phyloP scores from a whole-genome alignment of 164 flowering plant genomes.

The Akebia trifoliata region DNA sequence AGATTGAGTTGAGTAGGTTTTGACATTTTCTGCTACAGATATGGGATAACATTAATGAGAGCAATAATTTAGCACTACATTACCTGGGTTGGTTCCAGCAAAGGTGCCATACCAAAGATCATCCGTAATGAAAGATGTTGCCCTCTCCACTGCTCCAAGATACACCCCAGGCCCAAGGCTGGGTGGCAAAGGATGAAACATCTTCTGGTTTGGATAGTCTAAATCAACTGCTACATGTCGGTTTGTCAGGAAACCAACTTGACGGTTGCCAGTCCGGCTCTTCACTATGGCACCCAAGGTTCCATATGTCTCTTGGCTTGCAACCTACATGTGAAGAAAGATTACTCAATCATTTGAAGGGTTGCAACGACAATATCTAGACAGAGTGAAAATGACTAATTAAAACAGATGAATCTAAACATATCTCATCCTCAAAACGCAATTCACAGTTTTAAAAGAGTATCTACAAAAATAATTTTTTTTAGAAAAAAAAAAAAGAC shows the following conservation, averaged over 20 bases:
- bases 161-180: conserved; percentile 97
- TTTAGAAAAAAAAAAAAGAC: no score
- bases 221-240: conserved; percentile 96
- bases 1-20: neutral
- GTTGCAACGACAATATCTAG: neutral
- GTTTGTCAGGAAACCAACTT: conserved; percentile 95
- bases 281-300: conserved; percentile 96
- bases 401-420: no score
- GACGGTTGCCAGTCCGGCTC: conserved; percentile 87
- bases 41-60: neutral
- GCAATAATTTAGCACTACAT: conserved; percentile 14
- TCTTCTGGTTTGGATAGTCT: conserved; percentile 95
- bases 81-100: conserved; percentile 99
- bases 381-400: no score
- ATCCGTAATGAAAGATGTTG: conserved; percentile 96
- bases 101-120: conserved; percentile 98
- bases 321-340: conserved; percentile 51
- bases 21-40: neutral
- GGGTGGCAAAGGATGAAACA: conserved; percentile 99
- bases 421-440: no score
- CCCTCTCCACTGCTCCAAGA: conserved; percentile 97
- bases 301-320: conserved; percentile 97
- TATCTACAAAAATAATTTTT: no score
- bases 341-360: conserved; percentile 8
- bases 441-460: no score